phyloP scores from a whole-genome alignment of 176 grass and related monocot genomes.

The Melocanna baccifera region DNA sequence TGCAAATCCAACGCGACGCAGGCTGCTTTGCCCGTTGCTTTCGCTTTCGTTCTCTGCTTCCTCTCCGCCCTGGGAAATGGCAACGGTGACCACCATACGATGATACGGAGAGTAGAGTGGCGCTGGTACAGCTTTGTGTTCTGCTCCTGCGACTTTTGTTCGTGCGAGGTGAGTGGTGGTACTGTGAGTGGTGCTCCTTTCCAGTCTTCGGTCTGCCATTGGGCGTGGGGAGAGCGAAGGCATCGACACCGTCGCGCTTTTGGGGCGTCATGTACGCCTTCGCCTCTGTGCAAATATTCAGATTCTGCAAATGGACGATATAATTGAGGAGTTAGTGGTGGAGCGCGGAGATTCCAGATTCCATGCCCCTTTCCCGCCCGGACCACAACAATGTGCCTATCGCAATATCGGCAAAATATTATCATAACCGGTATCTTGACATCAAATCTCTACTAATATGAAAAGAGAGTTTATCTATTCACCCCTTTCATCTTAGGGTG shows the following conservation, averaged over 20 bases:
- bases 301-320: conserved; percentile 57
- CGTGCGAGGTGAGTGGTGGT: conserved; percentile 24
- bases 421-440: too few species aligned
- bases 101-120: background rate
- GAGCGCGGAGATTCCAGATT: conserved; percentile 54
- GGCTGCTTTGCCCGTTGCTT: conserved; percentile 20
- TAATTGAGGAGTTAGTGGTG: conserved; percentile 44
- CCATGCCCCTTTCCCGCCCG: conserved; percentile 13
- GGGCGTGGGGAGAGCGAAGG: conserved; percentile 18
- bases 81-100: background rate
- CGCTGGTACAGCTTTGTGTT: background rate
- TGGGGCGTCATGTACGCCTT: conserved; percentile 30
- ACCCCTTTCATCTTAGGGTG: too few species aligned
- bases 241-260: conserved; percentile 34
- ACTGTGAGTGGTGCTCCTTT: conserved; percentile 17
- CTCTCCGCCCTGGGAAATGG: conserved; percentile 2
- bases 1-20: conserved; percentile 55
- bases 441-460: too few species aligned
- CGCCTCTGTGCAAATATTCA: conserved; percentile 36
- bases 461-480: too few species aligned
- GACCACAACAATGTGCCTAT: conserved; percentile 40
- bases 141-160: conserved; percentile 23
- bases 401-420: conserved; percentile 22
- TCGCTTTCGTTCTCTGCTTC: background rate
- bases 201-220: conserved; percentile 17